These are phyloP conservation scores for Microdochium trichocladiopsis DNA, from an alignment of 2,329 filamentous ascomycete genomes.

Conservation along the genomic window DNA sequence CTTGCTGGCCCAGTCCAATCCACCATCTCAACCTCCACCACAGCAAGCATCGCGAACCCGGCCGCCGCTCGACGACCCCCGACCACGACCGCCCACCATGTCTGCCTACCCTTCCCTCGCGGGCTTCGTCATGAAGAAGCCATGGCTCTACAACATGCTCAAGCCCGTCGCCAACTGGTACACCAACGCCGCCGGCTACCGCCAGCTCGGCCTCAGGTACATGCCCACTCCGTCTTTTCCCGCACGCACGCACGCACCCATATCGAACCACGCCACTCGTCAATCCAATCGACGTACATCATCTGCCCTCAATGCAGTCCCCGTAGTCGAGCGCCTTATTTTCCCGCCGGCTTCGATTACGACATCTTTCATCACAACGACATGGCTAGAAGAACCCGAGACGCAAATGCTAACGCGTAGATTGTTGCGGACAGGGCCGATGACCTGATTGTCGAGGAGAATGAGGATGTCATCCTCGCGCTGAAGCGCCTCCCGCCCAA, in stretches of 20 bases:
- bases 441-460: conserved; percentile 92
- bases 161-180: conserved; percentile 86
- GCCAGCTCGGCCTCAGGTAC: conserved; percentile 86
- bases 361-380: too few relatives aligned
- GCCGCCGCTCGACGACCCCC: conserved; percentile 10
- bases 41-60: conserved; percentile 5
- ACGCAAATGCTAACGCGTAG: not conserved
- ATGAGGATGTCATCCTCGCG: conserved; percentile 76
- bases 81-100: conserved; percentile 25
- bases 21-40: conserved; percentile 8
- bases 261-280: not conserved
- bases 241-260: not conserved
- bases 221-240: conserved; percentile 1
- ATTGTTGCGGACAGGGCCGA: conserved; percentile 60
- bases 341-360: too few relatives aligned
- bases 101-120: conserved; percentile 70
- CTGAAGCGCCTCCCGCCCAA: conserved; percentile 85
- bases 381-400: too few relatives aligned
- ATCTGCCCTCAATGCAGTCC: too few relatives aligned
- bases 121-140: conserved; percentile 73
- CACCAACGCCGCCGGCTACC: conserved; percentile 81
- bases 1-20: not conserved
- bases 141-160: conserved; percentile 76
- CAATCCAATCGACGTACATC: too few relatives aligned
- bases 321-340: too few relatives aligned